phyloP scores from a whole-genome alignment of 1,139 yeast genomes.

The Casaregolazyma lundiana region DNA sequence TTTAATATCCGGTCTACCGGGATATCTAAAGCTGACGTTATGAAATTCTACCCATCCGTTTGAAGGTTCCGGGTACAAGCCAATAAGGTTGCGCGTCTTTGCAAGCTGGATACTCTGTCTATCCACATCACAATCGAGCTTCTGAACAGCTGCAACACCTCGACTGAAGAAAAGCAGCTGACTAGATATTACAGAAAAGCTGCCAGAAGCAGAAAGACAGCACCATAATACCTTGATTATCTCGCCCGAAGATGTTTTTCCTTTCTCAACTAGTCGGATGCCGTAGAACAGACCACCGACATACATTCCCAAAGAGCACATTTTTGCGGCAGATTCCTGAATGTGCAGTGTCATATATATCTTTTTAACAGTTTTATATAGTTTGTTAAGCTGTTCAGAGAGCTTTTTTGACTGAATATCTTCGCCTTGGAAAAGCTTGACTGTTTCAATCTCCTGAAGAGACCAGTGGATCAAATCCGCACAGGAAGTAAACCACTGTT shows the following conservation, averaged over 20 bases:
- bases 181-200: conserved; percentile 34
- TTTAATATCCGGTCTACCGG: conserved; percentile 43
- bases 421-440: conserved; percentile 61
- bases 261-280: conserved; percentile 51
- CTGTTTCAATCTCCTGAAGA: conserved; percentile 52
- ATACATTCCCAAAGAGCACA: conserved; percentile 65
- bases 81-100: conserved; percentile 16
- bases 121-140: conserved; percentile 16
- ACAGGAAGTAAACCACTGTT: conserved; percentile 49
- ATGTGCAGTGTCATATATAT: conserved; percentile 48
- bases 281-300: conserved; percentile 95
- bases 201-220: conserved; percentile 64
- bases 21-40: conserved; percentile 58
- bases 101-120: conserved; percentile 14
- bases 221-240: conserved; percentile 82
- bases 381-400: conserved; percentile 35
- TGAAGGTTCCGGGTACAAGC: conserved; percentile 34
- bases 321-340: conserved; percentile 55
- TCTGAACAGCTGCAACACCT: conserved; percentile 24
- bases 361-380: conserved; percentile 46
- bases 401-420: conserved; percentile 47
- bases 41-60: conserved; percentile 47
- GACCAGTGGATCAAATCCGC: conserved; percentile 70
- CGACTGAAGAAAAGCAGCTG: conserved; percentile 26
- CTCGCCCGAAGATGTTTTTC: conserved; percentile 50